Evolutionary conservation across 768 basidiomycete genomes (phyloP), one percentile per base, ranked within the genome.

Genomic region (Hortiboletus flavorubellus): DNA sequence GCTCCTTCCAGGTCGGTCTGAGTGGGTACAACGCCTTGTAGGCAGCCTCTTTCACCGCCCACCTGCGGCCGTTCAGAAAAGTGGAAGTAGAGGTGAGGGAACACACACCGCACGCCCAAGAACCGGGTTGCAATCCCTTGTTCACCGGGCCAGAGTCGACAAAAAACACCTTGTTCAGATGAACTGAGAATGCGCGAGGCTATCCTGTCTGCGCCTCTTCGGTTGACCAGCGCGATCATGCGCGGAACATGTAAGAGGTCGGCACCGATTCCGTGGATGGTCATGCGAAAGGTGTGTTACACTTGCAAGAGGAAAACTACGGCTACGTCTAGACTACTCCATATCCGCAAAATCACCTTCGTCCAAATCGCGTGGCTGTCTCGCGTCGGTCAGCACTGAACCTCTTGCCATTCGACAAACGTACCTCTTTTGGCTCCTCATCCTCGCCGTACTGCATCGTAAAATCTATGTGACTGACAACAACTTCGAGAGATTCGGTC

Each of bases 361-460:
- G 67, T 98, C 96, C 71, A 98, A 76, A 71, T 98, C 93, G 68
- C 83, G 90, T 12, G 94, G 95, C 88, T 95, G 62, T 60, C 38
- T 42, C 30, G 29, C 66, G 59, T 57, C 46, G 21, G 38, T 56
- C 46, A 65, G 49, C 53, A 45, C 46, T n/a, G 3, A 26, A 37
- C 52, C 3, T 4, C 46, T 39, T 40, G 52, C 14, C 33, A 41
- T 46, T 53, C 33, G 53, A 47, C 18, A 37, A 21, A 58, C 77
- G 54, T 65, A 89, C 91, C 84, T 92, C 92, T 77, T 89, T 93
- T 15, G 96, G 95, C 67, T 99, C 96, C 69, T 99, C 96, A 55
- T 95, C 93, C 75, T 98, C 96, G 34, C 96, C 96, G 65, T 97
- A 99, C 69, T 99, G 97, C 86, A 99, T 94, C 54, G 93, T 89